Percentiles rank a stretch among this genome's conserved stretches.
phyloP scores from a whole-genome alignment of 441 rosid genomes.

The Gossypium trilobum region DNA sequence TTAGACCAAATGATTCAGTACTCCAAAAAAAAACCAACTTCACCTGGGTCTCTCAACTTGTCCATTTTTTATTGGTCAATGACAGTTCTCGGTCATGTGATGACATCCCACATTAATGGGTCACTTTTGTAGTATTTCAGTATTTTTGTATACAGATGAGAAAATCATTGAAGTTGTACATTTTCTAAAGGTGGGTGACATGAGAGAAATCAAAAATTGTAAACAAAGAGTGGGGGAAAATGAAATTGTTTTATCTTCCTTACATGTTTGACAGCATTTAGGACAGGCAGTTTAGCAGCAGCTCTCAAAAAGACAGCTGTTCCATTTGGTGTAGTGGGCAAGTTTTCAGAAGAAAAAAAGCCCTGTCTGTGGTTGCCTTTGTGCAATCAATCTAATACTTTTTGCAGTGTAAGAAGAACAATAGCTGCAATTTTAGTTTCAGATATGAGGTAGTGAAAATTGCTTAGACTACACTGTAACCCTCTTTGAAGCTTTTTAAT shows the following conservation, averaged over 20 bases:
- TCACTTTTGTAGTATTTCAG: not conserved
- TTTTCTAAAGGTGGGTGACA: not conserved
- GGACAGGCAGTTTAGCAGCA: conserved; percentile 5
- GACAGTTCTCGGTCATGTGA: conserved; percentile 2
- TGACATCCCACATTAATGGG: not conserved
- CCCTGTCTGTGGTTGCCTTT: not conserved
- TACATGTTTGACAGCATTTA: not conserved
- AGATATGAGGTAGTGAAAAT: not conserved
- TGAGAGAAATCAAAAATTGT: not conserved
- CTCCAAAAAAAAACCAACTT: not conserved
- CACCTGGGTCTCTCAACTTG: not conserved
- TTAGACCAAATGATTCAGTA: not conserved
- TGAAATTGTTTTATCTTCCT: not conserved
- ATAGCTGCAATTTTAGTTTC: no score
- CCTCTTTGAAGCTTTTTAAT: not conserved
- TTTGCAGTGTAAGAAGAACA: not conserved
- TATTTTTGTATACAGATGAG: not conserved
- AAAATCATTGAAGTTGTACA: not conserved
- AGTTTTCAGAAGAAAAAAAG: not conserved
- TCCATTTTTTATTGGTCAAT: not conserved
- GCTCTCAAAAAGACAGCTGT: not conserved
- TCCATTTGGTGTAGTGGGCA: not conserved
- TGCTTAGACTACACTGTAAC: not conserved
- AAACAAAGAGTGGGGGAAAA: no score
- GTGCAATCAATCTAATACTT: conserved; percentile 14